Evolutionary conservation across 2,329 filamentous ascomycete genomes (phyloP), one percentile per base, ranked within the genome.

Genomic region (Diplodia mutila): DNA sequence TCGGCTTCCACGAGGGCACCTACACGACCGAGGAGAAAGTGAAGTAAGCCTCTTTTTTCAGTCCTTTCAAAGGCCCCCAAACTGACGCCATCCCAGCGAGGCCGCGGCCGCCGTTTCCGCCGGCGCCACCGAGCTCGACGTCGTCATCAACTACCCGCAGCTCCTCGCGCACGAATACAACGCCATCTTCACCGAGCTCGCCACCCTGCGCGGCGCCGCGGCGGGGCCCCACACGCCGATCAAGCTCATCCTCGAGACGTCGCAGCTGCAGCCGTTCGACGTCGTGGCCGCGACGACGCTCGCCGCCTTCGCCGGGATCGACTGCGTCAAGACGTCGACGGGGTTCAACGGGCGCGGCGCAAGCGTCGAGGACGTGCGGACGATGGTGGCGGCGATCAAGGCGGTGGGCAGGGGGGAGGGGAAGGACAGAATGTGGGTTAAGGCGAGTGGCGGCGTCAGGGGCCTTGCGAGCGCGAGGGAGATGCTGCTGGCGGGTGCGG

Each of bases 281-380:
- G 83, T 88, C 65, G 80, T 88, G 39, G 85, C 85, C 1, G 86
- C 81, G 0, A 82, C 81, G 21, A 80, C 84, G 25, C 78, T 89
- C 49, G 82, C 84, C 2, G 82, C 81, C 18, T 79, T 82, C 39
- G 85, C 86, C 2, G 81, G 81, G 4, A 84, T 85, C 57, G 85
- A 88, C 71, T 89, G 83, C 69, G 83, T 89, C 69, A 89, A 89
- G 77, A 89, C 87, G 0, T 84, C 82, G 34, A 89, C 87, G 1
- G 87, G 87, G 1, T 88, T 87, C 75, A 82, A 83, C 61, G 86
- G 86, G 0, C 78, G 79, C 0, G 86, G 86, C 9, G 86, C 86
- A 0, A 83, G 74, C 42, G 77, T 82, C 18, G 81, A 85, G 63
- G 78, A 86, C 71, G 85, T 89, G 27, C 76, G 80, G 59, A 73